Conservation (phyloP, 169 alveolate species). For the Perkinsus olseni region DNA sequence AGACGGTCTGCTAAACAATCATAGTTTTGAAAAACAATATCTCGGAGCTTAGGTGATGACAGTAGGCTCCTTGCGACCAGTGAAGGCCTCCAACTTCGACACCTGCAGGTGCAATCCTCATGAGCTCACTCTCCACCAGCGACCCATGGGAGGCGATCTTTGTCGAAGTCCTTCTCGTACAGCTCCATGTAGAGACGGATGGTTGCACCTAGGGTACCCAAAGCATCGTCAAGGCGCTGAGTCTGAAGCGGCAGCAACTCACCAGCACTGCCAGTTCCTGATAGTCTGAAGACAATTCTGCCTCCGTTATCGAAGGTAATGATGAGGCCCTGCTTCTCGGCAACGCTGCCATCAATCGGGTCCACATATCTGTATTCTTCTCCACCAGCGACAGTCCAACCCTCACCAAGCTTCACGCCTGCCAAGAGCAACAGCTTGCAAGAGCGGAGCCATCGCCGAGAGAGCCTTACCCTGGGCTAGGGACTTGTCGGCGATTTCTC, state of each 20-base stretch:
- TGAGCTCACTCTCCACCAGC: constrained; percentile 15
- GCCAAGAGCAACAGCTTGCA: not conserved
- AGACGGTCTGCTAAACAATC: too few species aligned
- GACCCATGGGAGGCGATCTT: constrained; percentile 8
- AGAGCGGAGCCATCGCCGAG: not conserved
- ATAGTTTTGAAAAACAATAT: too few species aligned
- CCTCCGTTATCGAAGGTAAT: constrained; percentile 68
- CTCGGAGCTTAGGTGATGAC: constrained; percentile 19
- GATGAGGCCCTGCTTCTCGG: constrained; percentile 82
- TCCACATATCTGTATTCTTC: constrained; percentile 41
- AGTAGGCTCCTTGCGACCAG: constrained; percentile 32
- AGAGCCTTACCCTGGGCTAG: not conserved
- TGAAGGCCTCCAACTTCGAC: constrained; percentile 11
- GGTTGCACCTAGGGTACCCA: constrained; percentile 67
- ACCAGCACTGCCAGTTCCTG: constrained; percentile 47
- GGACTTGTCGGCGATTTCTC: not conserved
- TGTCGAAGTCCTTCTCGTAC: constrained; percentile 38
- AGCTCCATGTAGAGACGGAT: constrained; percentile 84
- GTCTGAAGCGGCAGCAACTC: not conserved
- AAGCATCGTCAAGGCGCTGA: not conserved
- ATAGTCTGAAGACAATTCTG: constrained; percentile 72
- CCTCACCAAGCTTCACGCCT: constrained; percentile 12
- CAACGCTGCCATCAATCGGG: constrained; percentile 84
- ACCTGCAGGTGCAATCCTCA: constrained; percentile 23
- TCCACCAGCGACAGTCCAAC: constrained; percentile 14